A percentile compares a stretch with the other conserved stretches of the same genome.
These are phyloP conservation scores for Microdochium nivale DNA, from an alignment of 2,329 filamentous ascomycete species.

Conservation along the genomic window DNA sequence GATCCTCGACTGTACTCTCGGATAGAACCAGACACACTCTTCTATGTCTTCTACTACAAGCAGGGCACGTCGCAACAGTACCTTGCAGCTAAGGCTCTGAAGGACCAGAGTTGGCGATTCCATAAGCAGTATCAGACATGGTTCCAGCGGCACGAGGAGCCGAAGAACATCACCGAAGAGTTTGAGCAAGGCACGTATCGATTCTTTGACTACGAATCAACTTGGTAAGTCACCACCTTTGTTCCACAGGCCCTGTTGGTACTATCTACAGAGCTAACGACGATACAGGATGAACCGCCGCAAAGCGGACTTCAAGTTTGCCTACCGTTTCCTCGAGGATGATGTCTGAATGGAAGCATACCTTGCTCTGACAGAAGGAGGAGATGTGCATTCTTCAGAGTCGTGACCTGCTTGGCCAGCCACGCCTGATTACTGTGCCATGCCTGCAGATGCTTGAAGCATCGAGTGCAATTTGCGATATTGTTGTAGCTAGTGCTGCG, in stretches of 20 bases:
- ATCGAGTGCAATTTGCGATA: neutral
- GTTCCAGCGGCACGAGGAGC: slow-evolving; percentile 98
- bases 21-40: slow-evolving; percentile 92
- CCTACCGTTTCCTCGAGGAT: slow-evolving; percentile 95
- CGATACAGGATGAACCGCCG: slow-evolving; percentile 85
- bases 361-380: neutral
- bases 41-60: slow-evolving; percentile 99
- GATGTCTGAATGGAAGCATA: slow-evolving; percentile 51
- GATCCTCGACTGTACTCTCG: slow-evolving; percentile 79
- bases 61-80: slow-evolving; percentile 95
- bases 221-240: slow-evolving; percentile 60
- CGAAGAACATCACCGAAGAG: slow-evolving; percentile 97
- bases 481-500: neutral
- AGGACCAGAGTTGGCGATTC: slow-evolving; percentile 97
- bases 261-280: slow-evolving; percentile 6
- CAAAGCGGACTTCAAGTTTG: slow-evolving; percentile 97
- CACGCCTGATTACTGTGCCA: neutral
- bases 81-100: slow-evolving; percentile 89
- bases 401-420: neutral
- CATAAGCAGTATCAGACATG: slow-evolving; percentile 99
- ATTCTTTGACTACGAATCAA: slow-evolving; percentile 99
- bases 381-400: neutral
- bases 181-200: slow-evolving; percentile 98
- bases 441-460: neutral
- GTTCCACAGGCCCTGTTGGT: slow-evolving; percentile 1